Base-by-base conservation (phyloP, 805 yeast genomes). In the Metschnikowia koreensis region DNA sequence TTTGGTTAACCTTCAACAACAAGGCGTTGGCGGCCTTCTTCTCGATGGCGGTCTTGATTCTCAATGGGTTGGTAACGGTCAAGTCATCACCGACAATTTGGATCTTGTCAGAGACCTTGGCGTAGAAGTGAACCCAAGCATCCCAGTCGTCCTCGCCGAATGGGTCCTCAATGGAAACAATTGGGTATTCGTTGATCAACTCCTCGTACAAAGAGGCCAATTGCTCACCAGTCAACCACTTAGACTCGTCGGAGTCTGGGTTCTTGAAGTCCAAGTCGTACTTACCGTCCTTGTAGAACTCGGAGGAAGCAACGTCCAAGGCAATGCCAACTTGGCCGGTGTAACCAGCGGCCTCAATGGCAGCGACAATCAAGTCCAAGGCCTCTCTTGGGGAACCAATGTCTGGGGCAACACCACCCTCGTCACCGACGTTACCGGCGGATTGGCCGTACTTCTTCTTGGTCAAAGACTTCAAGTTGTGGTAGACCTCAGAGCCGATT, bases 381-480 rank as follows among this genome's bases (percentile, higher is more conserved):
- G 98, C 99, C 84, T 93, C 98, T 77, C 84, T 89, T 72, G 99
- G 93, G 66, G 97, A 83, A 63, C 87, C 82, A 64, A 94, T 86
- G 77, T 91, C 89, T 77, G 99, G 99, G 68, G 99, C 99, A 81
- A 93, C 97, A 86, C 99, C 99, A 87, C 99, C 99, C 84, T 93
- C 99, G 79, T 93, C 99, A 85, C 99, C 99, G 73, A 93, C 99
- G 81, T 93, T 93, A 80, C 97, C 98, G 69, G 99, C 99, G 59
- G 96, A 86, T 71, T 89, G 87, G 73, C 99, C 99, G 87, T 93
- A 94, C 75, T 80, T 82, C 86, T 89, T 86, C 85, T 89, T 89
- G 76, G 98, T 87, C 68, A 88, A 80, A 61, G 92, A 77, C 83
- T 94, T 94, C 77, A 93, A 85, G 80, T 82, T 81, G 86, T 93